A percentile compares a stretch with the other conserved stretches of the same genome.
Conservation (phyloP, 1,284 basidiomycete species). For the Fistulina hepatica region DNA sequence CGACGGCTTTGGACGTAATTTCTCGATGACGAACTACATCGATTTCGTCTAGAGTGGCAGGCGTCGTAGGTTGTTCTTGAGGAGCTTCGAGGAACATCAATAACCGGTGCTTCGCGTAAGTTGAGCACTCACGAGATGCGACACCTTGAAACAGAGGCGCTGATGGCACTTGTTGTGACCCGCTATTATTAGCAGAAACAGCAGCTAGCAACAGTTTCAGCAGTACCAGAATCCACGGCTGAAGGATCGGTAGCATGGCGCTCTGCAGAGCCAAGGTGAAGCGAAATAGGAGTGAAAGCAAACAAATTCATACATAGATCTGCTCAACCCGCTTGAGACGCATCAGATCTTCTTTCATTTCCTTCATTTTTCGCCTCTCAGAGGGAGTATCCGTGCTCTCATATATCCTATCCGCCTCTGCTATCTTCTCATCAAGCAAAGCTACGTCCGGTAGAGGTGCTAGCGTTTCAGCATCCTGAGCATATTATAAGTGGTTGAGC, state of each 20-base stretch:
- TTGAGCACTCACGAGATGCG: constrained; percentile 45
- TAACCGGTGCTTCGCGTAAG: constrained; percentile 4
- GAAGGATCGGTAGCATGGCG: constrained; percentile 71
- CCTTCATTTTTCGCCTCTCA: constrained; percentile 55
- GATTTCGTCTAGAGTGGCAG: constrained; percentile 84
- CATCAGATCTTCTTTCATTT: constrained; percentile 69
- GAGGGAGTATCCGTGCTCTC: constrained; percentile 38
- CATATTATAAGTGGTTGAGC: constrained; percentile 7
- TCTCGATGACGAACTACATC: constrained; percentile 95
- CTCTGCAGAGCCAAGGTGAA: constrained; percentile 34
- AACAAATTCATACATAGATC: constrained; percentile 64
- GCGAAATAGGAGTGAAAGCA: background rate
- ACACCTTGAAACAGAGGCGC: constrained; percentile 61
- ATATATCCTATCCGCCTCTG: constrained; percentile 52
- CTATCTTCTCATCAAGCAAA: constrained; percentile 59
- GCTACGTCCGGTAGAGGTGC: constrained; percentile 61
- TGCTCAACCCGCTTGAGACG: constrained; percentile 80
- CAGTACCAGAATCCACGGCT: constrained; percentile 82
- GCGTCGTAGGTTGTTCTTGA: constrained; percentile 47
- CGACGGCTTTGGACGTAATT: constrained; percentile 95
- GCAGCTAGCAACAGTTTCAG: constrained; percentile 84
- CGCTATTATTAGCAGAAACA: constrained; percentile 64
- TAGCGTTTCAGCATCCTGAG: constrained; percentile 44
- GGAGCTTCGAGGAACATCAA: constrained; percentile 30
- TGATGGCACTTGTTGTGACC: constrained; percentile 48